Base-by-base conservation (phyloP, 495 filamentous ascomycete genomes). In the Tuber microsphaerosporum region DNA sequence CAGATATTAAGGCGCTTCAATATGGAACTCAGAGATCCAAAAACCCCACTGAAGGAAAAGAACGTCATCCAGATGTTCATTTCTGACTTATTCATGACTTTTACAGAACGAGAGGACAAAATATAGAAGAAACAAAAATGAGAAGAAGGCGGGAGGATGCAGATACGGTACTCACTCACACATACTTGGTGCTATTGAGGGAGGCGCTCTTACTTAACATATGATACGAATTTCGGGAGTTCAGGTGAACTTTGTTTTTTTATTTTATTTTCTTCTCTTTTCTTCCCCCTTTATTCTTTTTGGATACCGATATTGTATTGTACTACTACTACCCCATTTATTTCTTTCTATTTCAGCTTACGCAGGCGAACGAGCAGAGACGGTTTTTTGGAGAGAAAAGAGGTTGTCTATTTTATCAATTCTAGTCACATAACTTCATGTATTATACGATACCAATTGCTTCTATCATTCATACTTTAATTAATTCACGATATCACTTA, bases 41-140 rank as follows among this genome's bases (percentile, higher is more conserved):
- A 76, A 44, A 68, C 43, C n/a, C 75, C 71, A 14, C 39, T 70
- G 2, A 74, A 70, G 61, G n/a, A 73, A 34, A 17, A 14, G 20
- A 76, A 76, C 44, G 16, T 26, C 34, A 56, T 48, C 31, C 43
- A 73, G 19, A 70, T 76, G 65, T 68, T 76, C 20, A 69, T 76
- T 20, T 39, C 70, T 20, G 71, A 76, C 34, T 43, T 74, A 39
- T 70, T 65, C 56, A 65, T 65, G 56, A 65, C 56, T 26, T 65
- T 65, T 16, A 65, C 56, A 10, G 56, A 65, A 65, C 56, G 56
- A n/a, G 56, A 65, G 56, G 20, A 65, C 9, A 65, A 65, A 31
- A 65, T 65, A 65, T 65, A 65, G 48, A 56, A 51, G 3, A 0
- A 31, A 31, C 14, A 16, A 31, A 31, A 16, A 65, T 46, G 10